Evolutionary conservation across 2,329 filamentous ascomycete genomes (phyloP).

Genomic region (Colletotrichum cordylinicola): DNA sequence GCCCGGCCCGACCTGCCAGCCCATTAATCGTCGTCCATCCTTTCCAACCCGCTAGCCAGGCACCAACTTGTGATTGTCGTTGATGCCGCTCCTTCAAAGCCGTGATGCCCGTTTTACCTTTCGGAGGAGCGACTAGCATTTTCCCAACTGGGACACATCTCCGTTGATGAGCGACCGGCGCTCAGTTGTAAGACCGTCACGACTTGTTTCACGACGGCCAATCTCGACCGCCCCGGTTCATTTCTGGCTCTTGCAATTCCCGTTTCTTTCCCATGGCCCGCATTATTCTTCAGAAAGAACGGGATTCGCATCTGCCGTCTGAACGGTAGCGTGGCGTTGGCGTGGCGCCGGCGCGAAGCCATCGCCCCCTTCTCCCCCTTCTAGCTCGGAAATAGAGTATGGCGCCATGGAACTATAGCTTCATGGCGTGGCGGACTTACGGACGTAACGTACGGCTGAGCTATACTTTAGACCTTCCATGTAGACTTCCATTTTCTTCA

Average conservation of each 20-base stretch:
- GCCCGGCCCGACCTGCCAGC: background rate
- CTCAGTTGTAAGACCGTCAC: background rate
- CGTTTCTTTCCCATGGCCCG: background rate
- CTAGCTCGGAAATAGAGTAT: background rate
- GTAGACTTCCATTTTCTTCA: background rate
- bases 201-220: conserved; percentile 5
- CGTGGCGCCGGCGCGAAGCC: background rate
- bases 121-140: conserved; percentile 7
- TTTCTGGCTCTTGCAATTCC: background rate
- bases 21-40: background rate
- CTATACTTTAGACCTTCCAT: background rate
- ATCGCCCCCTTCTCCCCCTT: background rate
- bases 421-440: background rate
- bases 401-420: background rate
- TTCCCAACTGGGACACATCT: conserved; percentile 14
- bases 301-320: background rate
- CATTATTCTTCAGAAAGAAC: background rate
- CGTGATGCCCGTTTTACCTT: conserved; percentile 10
- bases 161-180: conserved; percentile 4
- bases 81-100: background rate
- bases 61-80: background rate
- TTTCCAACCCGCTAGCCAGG: background rate
- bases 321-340: background rate
- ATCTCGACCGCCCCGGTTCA: conserved; percentile 2
- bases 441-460: background rate